Evolutionary conservation across 2,329 filamentous ascomycete species (phyloP).

Genomic region (Alternaria sp.): DNA sequence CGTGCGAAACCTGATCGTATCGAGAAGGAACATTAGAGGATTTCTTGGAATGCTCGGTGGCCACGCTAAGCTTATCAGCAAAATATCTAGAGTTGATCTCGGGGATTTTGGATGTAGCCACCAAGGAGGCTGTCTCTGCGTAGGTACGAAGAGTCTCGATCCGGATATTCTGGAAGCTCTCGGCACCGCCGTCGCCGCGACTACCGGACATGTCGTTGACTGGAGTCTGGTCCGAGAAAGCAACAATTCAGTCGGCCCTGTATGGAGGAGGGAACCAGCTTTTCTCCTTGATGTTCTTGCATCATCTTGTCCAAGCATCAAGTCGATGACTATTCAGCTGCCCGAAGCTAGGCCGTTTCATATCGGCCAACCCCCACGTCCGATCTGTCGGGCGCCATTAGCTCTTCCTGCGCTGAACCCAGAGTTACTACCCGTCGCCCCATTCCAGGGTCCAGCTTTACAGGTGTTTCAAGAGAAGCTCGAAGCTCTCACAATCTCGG

Average conservation of each 20-base stretch:
- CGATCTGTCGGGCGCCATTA: not conserved
- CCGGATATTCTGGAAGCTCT: slow-evolving; percentile 2
- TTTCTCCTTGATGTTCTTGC: slow-evolving; percentile 26
- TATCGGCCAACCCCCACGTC: slow-evolving; percentile 1
- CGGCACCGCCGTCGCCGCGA: slow-evolving; percentile 9
- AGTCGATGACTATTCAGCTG: slow-evolving; percentile 21
- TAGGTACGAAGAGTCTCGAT: not conserved
- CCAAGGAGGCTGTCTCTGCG: slow-evolving; percentile 7
- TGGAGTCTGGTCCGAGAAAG: slow-evolving; percentile 11
- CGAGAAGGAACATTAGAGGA: slow-evolving; percentile 19
- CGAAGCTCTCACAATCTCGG: slow-evolving; percentile 22
- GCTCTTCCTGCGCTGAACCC: slow-evolving; percentile 7
- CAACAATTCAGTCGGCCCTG: not conserved
- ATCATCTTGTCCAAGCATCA: slow-evolving; percentile 25
- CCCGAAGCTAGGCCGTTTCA: slow-evolving; percentile 11
- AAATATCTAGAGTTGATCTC: slow-evolving; percentile 24
- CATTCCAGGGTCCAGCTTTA: slow-evolving; percentile 20
- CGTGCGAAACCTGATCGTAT: slow-evolving; percentile 19
- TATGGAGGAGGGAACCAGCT: slow-evolving; percentile 16
- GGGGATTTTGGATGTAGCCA: slow-evolving; percentile 21
- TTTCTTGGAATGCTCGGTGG: slow-evolving; percentile 20
- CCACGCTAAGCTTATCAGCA: slow-evolving; percentile 18
- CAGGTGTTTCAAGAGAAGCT: slow-evolving; percentile 17
- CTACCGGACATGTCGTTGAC: not conserved
- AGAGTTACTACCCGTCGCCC: slow-evolving; percentile 9